Percentiles rank a stretch among this genome's conserved stretches.
phyloP scores from a whole-genome alignment of 441 rosid species.

The Adansonia grandidieri region DNA sequence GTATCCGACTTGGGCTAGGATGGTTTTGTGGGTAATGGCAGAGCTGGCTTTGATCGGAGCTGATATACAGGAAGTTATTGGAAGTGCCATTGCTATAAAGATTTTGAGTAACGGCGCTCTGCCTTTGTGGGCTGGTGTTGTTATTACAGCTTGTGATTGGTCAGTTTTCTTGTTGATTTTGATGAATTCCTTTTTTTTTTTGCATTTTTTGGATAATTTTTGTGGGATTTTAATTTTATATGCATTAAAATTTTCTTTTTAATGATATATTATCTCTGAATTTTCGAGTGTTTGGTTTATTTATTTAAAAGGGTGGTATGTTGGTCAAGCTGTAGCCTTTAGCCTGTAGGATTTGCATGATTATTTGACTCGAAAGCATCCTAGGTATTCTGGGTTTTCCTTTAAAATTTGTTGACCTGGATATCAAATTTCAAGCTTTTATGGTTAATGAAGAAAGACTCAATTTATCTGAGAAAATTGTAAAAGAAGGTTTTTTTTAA shows the following conservation, averaged over 20 bases:
- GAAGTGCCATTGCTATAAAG: conserved; percentile 88
- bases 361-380: neutral
- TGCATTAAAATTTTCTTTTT: neutral
- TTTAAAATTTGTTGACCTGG: no score
- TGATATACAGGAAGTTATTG: conserved; percentile 93
- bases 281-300: neutral
- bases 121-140: conserved; percentile 90
- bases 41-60: conserved; percentile 91
- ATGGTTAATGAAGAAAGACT: neutral
- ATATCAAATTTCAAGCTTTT: neutral
- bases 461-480: neutral
- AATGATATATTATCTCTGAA: neutral
- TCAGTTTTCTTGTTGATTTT: conserved; percentile 29
- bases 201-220: neutral
- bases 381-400: neutral
- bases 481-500: no score
- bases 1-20: conserved; percentile 85
- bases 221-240: no score
- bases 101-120: conserved; percentile 72
- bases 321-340: neutral
- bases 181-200: neutral
- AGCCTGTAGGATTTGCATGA: neutral
- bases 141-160: conserved; percentile 85
- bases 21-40: conserved; percentile 85
- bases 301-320: neutral